Conservation (phyloP, 202 grass and related monocot genomes). For the Hordeum pubiflorum region DNA sequence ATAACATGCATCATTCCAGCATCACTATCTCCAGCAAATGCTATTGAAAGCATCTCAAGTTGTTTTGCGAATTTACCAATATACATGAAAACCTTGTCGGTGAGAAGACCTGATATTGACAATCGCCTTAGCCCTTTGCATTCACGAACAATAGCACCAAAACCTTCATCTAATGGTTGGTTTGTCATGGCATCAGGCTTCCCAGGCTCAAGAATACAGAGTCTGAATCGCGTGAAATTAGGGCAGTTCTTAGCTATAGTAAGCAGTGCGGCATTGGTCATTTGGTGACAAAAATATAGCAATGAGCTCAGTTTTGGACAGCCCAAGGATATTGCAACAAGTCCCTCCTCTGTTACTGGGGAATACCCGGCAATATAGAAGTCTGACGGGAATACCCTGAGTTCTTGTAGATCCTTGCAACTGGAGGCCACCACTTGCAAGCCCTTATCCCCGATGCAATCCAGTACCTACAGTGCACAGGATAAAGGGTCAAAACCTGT, state of each 20-base stretch:
- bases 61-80: conserved; percentile 66
- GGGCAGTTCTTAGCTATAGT: conserved; percentile 81
- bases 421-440: conserved; percentile 70
- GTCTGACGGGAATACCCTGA: conserved; percentile 95
- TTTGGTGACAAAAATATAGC: conserved; percentile 89
- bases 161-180: conserved; percentile 85
- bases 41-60: conserved; percentile 95
- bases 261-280: conserved; percentile 88
- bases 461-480: conserved; percentile 60
- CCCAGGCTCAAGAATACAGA: conserved; percentile 81
- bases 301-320: conserved; percentile 75
- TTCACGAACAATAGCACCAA: conserved; percentile 82
- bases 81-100: conserved; percentile 79
- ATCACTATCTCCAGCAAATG: conserved; percentile 90
- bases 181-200: conserved; percentile 74
- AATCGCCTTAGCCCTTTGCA: conserved; percentile 63
- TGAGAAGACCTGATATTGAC: conserved; percentile 86
- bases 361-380: conserved; percentile 44
- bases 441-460: conserved; percentile 90
- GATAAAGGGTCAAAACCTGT: conserved; percentile 1
- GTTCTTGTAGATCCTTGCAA: conserved; percentile 87
- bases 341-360: conserved; percentile 78
- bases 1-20: conserved; percentile 79
- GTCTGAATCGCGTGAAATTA: conserved; percentile 84
- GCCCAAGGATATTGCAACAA: conserved; percentile 84